Evolutionary conservation across 495 filamentous ascomycete species (phyloP).

Genomic region (Annulohypoxylon bovei): DNA sequence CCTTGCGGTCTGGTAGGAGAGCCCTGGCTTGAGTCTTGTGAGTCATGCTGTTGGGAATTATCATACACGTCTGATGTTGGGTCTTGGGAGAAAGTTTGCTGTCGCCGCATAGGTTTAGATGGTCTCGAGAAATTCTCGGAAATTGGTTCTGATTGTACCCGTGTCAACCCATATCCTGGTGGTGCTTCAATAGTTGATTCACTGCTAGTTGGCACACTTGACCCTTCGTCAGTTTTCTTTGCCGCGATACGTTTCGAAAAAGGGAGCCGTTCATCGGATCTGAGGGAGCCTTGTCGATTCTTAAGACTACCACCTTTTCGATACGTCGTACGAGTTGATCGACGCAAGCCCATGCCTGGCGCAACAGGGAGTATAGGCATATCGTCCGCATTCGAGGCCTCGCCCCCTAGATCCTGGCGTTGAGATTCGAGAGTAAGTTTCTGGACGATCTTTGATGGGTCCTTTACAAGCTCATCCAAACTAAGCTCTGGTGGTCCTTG

Average conservation of each 20-base stretch:
- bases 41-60: constrained; percentile 15
- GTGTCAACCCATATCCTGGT: constrained; percentile 64
- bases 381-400: constrained; percentile 72
- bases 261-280: constrained; percentile 57
- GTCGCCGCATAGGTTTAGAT: constrained; percentile 55
- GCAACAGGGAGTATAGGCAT: constrained; percentile 85
- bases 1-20: constrained; percentile 28
- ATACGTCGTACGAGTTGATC: constrained; percentile 93
- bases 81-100: constrained; percentile 55
- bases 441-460: constrained; percentile 75
- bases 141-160: constrained; percentile 82
- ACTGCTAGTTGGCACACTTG: constrained; percentile 63
- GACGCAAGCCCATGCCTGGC: constrained; percentile 79
- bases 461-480: constrained; percentile 82
- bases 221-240: constrained; percentile 65
- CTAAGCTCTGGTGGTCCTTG: constrained; percentile 64
- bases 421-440: constrained; percentile 66
- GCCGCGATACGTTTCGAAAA: constrained; percentile 77
- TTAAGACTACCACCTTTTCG: constrained; percentile 82
- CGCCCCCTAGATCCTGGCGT: constrained; percentile 45
- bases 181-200: constrained; percentile 60
- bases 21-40: constrained; percentile 28
- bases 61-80: constrained; percentile 30
- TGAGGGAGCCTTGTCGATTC: constrained; percentile 70
- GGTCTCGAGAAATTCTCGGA: constrained; percentile 66